Conservation (phyloP, 2,329 filamentous ascomycete genomes). For the Xylaria sp. region DNA sequence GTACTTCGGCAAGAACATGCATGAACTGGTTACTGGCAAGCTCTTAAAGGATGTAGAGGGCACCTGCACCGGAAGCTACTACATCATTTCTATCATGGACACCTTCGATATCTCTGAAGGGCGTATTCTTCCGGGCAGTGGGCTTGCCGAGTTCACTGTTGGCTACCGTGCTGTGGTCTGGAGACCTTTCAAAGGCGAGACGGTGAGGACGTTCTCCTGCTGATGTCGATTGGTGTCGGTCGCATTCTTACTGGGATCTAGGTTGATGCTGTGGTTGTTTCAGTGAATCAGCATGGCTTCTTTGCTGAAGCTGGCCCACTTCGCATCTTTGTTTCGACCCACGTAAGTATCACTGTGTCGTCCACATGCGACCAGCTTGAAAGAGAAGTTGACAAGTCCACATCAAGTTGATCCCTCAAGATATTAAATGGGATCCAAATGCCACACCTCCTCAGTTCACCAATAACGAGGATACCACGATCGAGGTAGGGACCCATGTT, state of each 20-base stretch:
- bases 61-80: constrained; percentile 93
- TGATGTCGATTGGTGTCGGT: constrained; percentile 32
- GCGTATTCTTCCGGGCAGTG: constrained; percentile 89
- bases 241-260: constrained; percentile 55
- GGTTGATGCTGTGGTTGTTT: constrained; percentile 94
- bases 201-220: constrained; percentile 67
- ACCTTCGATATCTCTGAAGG: constrained; percentile 94
- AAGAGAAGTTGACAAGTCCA: constrained; percentile 42
- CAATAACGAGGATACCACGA: constrained; percentile 91
- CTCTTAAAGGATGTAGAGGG: constrained; percentile 94
- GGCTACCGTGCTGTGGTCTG: constrained; percentile 96
- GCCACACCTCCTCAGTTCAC: constrained; percentile 97
- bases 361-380: constrained; percentile 11
- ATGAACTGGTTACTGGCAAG: constrained; percentile 88
- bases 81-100: constrained; percentile 98
- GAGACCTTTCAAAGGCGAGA: constrained; percentile 98
- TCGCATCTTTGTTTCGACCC: constrained; percentile 80
- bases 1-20: constrained; percentile 94
- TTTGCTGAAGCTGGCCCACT: constrained; percentile 85
- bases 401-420: constrained; percentile 82
- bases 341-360: constrained; percentile 63
- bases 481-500: constrained; percentile 92
- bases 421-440: constrained; percentile 94
- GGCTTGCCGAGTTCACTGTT: constrained; percentile 93
- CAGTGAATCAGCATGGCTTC: constrained; percentile 91